Percentiles rank a stretch among this genome's conserved stretches.
These are phyloP conservation scores for Euphorbia schlechtendalii DNA, from an alignment of 441 rosid species.

Conservation along the genomic window DNA sequence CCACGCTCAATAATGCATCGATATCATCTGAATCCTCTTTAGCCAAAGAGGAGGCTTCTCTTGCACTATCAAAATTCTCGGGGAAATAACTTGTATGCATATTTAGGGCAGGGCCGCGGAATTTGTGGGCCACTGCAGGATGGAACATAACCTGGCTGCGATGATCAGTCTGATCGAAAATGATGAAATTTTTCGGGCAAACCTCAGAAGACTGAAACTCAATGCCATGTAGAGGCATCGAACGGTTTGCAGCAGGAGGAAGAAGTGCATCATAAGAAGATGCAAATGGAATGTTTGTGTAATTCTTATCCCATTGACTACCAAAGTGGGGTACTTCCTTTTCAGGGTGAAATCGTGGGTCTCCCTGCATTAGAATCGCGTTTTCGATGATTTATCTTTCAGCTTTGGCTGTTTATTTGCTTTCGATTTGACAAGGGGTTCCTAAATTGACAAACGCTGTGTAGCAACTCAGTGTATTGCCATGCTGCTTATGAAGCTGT, in stretches of 20 bases:
- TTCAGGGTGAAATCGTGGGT: slow-evolving; percentile 27
- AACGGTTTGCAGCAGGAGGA: too few relatives aligned
- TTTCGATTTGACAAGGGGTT: slow-evolving; percentile 24
- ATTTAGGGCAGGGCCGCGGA: slow-evolving; percentile 36
- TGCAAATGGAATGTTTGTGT: slow-evolving; percentile 37
- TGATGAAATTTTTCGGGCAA: slow-evolving; percentile 72
- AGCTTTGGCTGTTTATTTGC: slow-evolving; percentile 26
- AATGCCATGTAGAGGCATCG: too few relatives aligned
- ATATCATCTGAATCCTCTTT: slow-evolving; percentile 86
- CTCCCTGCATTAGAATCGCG: slow-evolving; percentile 47
- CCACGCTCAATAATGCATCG: slow-evolving; percentile 70
- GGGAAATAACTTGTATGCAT: too few relatives aligned
- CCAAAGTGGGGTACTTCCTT: slow-evolving; percentile 33
- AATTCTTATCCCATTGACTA: slow-evolving; percentile 38
- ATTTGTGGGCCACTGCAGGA: slow-evolving; percentile 58
- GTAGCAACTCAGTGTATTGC: slow-evolving; percentile 31
- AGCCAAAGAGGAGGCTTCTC: slow-evolving; percentile 38
- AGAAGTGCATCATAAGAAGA: slow-evolving; percentile 52
- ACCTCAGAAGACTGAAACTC: slow-evolving; percentile 68
- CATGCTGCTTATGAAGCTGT: too few relatives aligned
- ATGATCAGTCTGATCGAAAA: slow-evolving; percentile 63
- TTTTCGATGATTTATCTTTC: slow-evolving; percentile 20
- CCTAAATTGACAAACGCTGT: slow-evolving; percentile 28
- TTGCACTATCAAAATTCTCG: slow-evolving; percentile 33
- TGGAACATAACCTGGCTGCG: slow-evolving; percentile 71